Conservation (phyloP, 225 moss, liverwort and hornwort species). For the Polytrichum formosum region DNA sequence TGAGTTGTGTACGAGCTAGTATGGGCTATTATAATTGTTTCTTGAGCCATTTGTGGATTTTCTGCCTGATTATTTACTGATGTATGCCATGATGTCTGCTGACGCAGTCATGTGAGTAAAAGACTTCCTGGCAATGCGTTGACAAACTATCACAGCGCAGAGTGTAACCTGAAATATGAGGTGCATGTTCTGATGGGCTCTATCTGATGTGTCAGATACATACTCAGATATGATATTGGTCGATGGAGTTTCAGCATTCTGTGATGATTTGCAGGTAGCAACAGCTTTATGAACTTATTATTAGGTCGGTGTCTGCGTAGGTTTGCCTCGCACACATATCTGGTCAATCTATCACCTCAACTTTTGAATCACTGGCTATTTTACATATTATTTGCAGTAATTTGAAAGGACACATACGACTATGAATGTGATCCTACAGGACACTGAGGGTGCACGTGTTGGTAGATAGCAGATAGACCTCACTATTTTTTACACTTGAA, state of each 20-base stretch:
- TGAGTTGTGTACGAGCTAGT: too few relatives aligned
- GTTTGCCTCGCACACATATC: neutral
- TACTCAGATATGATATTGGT: conserved; percentile 94
- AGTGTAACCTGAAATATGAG: neutral
- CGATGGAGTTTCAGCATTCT: conserved; percentile 86
- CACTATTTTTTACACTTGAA: too few relatives aligned
- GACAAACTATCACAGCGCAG: neutral
- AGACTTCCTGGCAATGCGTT: neutral
- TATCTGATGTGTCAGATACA: conserved; percentile 57
- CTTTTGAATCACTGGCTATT: too few relatives aligned
- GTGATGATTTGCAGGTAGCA: conserved; percentile 79
- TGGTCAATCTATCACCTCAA: too few relatives aligned
- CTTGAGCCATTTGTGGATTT: too few relatives aligned
- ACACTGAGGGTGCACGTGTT: too few relatives aligned
- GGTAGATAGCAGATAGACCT: too few relatives aligned
- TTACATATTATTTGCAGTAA: too few relatives aligned
- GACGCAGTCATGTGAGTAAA: neutral
- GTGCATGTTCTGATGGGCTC: conserved; percentile 12
- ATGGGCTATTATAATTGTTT: too few relatives aligned
- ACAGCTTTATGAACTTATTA: neutral
- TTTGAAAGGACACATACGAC: too few relatives aligned
- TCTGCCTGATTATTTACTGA: too few relatives aligned
- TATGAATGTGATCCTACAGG: too few relatives aligned
- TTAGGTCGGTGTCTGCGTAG: neutral
- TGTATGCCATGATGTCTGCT: neutral